Base-by-base conservation (phyloP, 768 basidiomycete species). In the Russula abietina region DNA sequence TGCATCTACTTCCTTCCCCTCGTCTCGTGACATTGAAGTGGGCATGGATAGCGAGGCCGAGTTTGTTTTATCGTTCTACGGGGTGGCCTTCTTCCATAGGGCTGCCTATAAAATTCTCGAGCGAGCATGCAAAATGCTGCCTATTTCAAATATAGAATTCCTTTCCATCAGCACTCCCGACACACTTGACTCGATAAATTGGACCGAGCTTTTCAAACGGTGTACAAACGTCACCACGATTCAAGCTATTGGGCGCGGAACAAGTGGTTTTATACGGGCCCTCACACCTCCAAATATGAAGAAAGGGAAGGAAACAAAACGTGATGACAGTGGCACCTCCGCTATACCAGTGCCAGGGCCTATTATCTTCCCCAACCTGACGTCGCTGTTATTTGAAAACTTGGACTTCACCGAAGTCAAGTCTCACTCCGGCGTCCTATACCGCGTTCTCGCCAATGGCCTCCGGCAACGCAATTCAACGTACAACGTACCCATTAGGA, bases 331-430 rank as follows among this genome's bases (percentile, higher is more conserved):
- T 36, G 36, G 36, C 2, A 12, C 36, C 36, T 36, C 36, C 9
- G 36, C 12, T 36, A 12, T 14, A 36, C 19, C 9, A 10, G 10
- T 22, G 45, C 3, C 19, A 7, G 30, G 9, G 7, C 39, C n/a
- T 22, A 8, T 19, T 22, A 8, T 19, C 19, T 62, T 63, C 38
- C 62, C 57, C 3, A 58, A 54, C 26, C 38, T 63, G 57, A 59
- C 24, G 7, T 48, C 57, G 4, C 51, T 63, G 30, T 33, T 46
- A n/a, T 22, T 63, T 33, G 38, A 28, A 36, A 41, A 30, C n/a
- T 7, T 58, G n/a, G 26, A 59, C 33, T 63, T 63, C 11, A 14
- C 22, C 10, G 36, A 28, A 32, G 1, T 3, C 12, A 36, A 59
- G n/a, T 41, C 45, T 17, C 4, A 3, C 22, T 2, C 14, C 6